Conservation (phyloP, 2,329 filamentous ascomycete genomes). For the Canariomyces notabilis region DNA sequence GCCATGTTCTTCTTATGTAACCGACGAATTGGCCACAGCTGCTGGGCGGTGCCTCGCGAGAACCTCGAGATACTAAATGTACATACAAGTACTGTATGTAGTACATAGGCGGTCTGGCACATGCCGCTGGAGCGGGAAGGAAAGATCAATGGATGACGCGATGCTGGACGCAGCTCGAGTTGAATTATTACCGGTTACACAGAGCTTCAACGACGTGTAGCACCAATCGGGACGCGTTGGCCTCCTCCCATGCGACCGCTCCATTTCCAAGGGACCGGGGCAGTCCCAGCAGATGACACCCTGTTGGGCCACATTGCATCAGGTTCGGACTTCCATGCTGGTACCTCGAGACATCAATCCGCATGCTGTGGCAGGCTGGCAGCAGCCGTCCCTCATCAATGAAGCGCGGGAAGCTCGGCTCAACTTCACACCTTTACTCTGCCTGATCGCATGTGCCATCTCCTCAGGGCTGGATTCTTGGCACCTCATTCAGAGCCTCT, state of each 20-base stretch:
- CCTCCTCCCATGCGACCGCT: conserved; percentile 9
- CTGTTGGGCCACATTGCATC: conserved; percentile 10
- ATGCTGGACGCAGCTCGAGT: conserved; percentile 20
- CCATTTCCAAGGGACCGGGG: conserved; percentile 17
- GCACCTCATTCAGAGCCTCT: too few species aligned
- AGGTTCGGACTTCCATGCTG: neutral
- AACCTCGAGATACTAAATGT: too few species aligned
- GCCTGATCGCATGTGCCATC: neutral
- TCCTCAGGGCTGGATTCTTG: too few species aligned
- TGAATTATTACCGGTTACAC: conserved; percentile 13
- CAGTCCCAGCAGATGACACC: conserved; percentile 13
- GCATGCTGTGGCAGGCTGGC: neutral
- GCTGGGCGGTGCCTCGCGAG: too few species aligned
- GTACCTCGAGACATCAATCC: neutral
- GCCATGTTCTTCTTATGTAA: too few species aligned
- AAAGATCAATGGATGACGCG: conserved; percentile 20
- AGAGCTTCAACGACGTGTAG: conserved; percentile 19
- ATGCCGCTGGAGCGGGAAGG: too few species aligned
- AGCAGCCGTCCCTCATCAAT: neutral
- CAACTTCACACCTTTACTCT: neutral
- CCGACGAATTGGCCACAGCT: too few species aligned
- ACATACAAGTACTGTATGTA: too few species aligned
- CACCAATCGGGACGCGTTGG: conserved; percentile 22
- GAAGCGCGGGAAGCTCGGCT: too few species aligned
- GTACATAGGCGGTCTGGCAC: too few species aligned